These are phyloP conservation scores for Lagenidium giganteum DNA, from an alignment of 352 stramenopile genomes.

Conservation along the genomic window DNA sequence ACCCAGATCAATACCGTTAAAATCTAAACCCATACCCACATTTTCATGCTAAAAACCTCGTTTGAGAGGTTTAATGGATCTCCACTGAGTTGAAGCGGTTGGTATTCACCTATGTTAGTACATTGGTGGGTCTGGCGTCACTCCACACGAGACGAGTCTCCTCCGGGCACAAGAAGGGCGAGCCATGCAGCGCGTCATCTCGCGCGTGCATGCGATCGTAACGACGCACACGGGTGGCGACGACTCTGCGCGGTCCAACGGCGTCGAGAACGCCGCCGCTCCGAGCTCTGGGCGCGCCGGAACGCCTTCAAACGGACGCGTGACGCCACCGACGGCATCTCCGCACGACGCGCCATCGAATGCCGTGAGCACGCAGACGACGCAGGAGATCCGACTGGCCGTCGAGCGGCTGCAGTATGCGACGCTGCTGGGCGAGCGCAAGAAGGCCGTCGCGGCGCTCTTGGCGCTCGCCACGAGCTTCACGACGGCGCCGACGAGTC, in stretches of 20 bases:
- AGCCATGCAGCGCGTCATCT: conserved; percentile 65
- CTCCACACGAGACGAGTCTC: too few relatives aligned
- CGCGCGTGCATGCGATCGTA: conserved; percentile 66
- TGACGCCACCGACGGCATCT: background rate
- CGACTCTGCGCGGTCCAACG: background rate
- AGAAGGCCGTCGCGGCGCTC: conserved; percentile 48
- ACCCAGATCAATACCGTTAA: too few relatives aligned
- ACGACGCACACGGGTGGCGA: conserved; percentile 21
- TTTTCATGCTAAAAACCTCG: too few relatives aligned
- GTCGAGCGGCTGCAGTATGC: conserved; percentile 71
- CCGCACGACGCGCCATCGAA: background rate
- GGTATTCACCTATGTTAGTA: too few relatives aligned
- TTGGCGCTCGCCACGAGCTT: conserved; percentile 29
- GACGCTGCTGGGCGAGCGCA: conserved; percentile 68
- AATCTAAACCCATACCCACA: too few relatives aligned
- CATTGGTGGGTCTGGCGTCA: too few relatives aligned
- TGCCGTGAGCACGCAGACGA: background rate
- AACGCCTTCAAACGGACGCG: background rate
- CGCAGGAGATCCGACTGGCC: conserved; percentile 34
- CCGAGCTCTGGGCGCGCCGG: background rate
- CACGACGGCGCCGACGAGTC: background rate
- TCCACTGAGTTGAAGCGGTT: too few relatives aligned
- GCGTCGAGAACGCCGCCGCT: conserved; percentile 2
- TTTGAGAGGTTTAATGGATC: too few relatives aligned
- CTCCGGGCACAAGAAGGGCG: background rate